Base-by-base conservation (phyloP, 257 asterid species). In the Solanum corneliomulleri region DNA sequence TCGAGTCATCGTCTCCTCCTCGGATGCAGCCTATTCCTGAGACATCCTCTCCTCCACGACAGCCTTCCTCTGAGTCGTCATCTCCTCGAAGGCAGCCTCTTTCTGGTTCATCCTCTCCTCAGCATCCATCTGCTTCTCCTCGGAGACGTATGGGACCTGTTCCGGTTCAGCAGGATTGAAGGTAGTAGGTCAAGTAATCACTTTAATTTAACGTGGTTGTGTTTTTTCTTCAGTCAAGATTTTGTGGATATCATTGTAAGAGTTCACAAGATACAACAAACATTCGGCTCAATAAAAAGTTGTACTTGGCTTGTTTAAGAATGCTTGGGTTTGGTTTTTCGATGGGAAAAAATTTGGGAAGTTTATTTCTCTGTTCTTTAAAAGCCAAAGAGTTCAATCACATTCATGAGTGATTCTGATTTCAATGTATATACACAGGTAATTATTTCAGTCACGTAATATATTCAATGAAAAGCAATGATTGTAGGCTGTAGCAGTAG, bases 141-240 rank as follows among this genome's bases (percentile, higher is more conserved):
- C 20, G 66, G 41, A 86, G 83, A 86, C n/a, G 69, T 29, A 88
- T 68, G 23, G 78, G 90, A 66, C 89, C 94, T 35, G 58, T 37
- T 64, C 77, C 88, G 31, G 88, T 78, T 66, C 90, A 77, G 37
- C 91, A 84, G 90, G 89, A 86, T 41, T 77, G 95, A 92, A 90
- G 87, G 85, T 87, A 70, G 85, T 7, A 71, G 45, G 21, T 47
- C 15, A 29, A 31, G 76, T 66, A 42, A 10, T 44, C 29, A 25
- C 25, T 64, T 66, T 85, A 66, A 15, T 70, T 85, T 72, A 21
- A 45, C 6, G 47, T 37, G 82, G 39, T 85, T 72, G 10, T 31
- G 52, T 35, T 72, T 72, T 71, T 72, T 11, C 25, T 35, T 21
- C 42, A 45, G 44, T 72, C 35, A 31, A 44, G 25, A 31, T 47